These are phyloP conservation scores for Macrolepiota fuliginosa DNA, from an alignment of 768 basidiomycete species.

Conservation along the genomic window DNA sequence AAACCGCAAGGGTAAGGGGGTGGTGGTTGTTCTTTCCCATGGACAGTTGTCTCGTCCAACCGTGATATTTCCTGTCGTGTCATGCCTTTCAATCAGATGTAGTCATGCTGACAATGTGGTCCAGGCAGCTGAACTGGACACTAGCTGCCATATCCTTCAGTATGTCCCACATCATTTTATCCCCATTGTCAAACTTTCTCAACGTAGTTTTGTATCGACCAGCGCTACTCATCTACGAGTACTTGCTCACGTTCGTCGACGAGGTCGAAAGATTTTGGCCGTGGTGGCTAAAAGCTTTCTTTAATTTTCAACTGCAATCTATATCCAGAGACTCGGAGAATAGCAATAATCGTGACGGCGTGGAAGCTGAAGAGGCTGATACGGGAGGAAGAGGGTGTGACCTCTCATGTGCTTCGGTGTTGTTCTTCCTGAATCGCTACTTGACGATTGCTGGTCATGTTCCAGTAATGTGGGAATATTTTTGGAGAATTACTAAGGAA, in stretches of 20 bases:
- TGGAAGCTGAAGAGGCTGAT: neutral
- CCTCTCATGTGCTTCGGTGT: slow-evolving; percentile 30
- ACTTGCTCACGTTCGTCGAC: slow-evolving; percentile 1
- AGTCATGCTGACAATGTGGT: neutral
- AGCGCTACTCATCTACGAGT: slow-evolving; percentile 9
- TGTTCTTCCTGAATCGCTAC: slow-evolving; percentile 46
- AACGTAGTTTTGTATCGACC: neutral
- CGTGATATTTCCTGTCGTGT: neutral
- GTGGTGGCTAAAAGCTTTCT: neutral
- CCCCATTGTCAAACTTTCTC: neutral
- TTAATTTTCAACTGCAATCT: neutral
- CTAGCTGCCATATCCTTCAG: slow-evolving; percentile 3
- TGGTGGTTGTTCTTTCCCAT: too few species aligned
- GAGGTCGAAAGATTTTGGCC: slow-evolving; percentile 12
- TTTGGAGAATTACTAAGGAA: slow-evolving; percentile 24
- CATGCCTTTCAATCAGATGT: neutral
- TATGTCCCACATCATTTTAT: neutral
- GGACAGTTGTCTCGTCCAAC: too few species aligned
- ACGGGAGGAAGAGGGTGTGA: slow-evolving; percentile 9
- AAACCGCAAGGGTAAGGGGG: neutral
- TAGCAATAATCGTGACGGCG: neutral
- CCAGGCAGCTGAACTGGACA: slow-evolving; percentile 2
- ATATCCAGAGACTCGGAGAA: neutral
- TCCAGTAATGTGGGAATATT: slow-evolving; percentile 33
- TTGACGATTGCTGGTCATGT: slow-evolving; percentile 35